Evolutionary conservation across 805 yeast genomes (phyloP), one percentile per base, ranked within the genome.

Genomic region (Candida glaebosa): DNA sequence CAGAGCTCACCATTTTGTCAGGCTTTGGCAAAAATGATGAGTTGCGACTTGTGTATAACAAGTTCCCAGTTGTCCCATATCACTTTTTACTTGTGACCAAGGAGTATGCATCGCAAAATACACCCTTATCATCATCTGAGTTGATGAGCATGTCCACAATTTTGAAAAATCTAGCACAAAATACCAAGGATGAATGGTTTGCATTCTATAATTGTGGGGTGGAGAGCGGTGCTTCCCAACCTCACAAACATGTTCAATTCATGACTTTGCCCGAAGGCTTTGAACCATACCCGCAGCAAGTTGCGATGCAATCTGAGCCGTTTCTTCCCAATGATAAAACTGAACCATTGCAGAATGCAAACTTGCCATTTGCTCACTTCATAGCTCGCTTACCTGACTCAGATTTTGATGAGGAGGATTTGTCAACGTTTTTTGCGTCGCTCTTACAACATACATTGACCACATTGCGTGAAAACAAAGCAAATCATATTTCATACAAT

Each of bases 231-330:
- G 96, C 96, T n/a, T 88, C 96, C 0, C 93, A 89, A 55, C 83
- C 86, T 37, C 99, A 91, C 66, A 88, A 87, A 58, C 99, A 91
- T 63, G 63, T 93, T 47, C 99, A 93, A 63, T 81, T 90, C 62
- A 69, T 91, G 75, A 71, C 79, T 34, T 67, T 86, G 34, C 95
- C 96, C 2, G 36, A 52, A 6, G 65, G 70, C 17, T 82, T 80
- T 57, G 61, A 60, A 1, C 76, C 85, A 5, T 80, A 76, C 56
- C 84, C 87, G 39, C 82, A 79, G 35, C 34, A 19, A 1, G 38
- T 67, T n/a, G 57, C 58, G 2, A 53, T 75, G n/a, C 67, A 74
- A 14, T 61, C 69, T 3, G 69, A 67, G 3, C 70, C 76, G 31
- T 83, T 69, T 54, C 60, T 82, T 25, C 89, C 90, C 4, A 71